These are phyloP conservation scores for Xylaria intraflava DNA, from an alignment of 495 filamentous ascomycete genomes.

Conservation along the genomic window DNA sequence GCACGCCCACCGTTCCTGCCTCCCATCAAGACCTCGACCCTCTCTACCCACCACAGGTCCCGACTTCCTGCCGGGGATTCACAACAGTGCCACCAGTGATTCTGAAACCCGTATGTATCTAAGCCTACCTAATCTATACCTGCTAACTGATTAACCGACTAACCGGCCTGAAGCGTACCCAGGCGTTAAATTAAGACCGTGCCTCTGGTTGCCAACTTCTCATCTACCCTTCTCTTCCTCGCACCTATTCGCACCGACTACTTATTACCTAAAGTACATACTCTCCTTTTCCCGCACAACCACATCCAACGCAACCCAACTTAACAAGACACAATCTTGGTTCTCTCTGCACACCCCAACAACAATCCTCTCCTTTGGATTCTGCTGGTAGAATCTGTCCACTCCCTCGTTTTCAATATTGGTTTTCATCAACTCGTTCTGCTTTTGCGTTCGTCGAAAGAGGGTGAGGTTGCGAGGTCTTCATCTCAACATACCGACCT, in stretches of 20 bases:
- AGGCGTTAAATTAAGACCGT: neutral
- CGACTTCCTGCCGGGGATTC: constrained; percentile 6
- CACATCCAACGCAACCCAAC: neutral
- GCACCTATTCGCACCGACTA: constrained; percentile 1
- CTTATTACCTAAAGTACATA: neutral
- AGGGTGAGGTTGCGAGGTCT: too few relatives aligned
- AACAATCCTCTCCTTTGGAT: neutral
- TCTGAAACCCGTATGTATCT: neutral
- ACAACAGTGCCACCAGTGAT: neutral
- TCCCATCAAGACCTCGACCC: neutral
- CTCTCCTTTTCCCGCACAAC: neutral
- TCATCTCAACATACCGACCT: too few relatives aligned
- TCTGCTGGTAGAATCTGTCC: constrained; percentile 6
- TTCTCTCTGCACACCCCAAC: neutral
- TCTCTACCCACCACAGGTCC: constrained; percentile 1
- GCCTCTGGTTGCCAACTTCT: neutral
- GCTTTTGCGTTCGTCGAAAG: neutral
- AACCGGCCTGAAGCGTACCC: neutral
- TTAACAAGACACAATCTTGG: neutral
- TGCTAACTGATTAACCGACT: neutral
- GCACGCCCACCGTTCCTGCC: neutral
- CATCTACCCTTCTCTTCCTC: neutral
- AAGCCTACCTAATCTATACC: neutral
- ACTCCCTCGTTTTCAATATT: neutral
- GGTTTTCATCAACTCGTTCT: neutral